Evolutionary conservation across 169 alveolate genomes (phyloP).

Genomic region (Cryptosporidium ubiquitum): DNA sequence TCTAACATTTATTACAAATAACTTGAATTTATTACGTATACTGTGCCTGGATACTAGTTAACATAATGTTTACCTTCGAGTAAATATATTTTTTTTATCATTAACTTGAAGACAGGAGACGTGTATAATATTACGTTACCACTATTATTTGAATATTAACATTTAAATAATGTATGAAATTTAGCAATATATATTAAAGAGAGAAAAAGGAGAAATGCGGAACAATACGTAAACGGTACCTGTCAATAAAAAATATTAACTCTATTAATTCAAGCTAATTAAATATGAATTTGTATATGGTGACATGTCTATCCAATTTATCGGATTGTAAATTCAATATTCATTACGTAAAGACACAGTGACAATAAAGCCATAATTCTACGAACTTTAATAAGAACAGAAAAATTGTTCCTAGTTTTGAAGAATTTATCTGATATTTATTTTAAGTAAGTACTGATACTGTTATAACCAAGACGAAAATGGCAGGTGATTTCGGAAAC

Average conservation of each 20-base stretch:
- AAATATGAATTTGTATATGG: neutral
- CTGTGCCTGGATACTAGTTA: neutral
- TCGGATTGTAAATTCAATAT: slow-evolving; percentile 2
- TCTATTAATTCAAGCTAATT: neutral
- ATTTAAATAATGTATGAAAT: neutral
- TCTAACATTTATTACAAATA: neutral
- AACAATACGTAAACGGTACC: slow-evolving; percentile 10
- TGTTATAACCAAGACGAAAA: neutral
- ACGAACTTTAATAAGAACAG: slow-evolving; percentile 16
- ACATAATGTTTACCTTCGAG: neutral
- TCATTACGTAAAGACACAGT: slow-evolving; percentile 29
- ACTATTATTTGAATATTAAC: neutral
- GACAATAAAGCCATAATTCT: neutral
- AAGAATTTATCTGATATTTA: slow-evolving; percentile 16
- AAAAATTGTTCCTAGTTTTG: slow-evolving; percentile 16
- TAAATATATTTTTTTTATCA: neutral
- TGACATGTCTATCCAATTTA: slow-evolving; percentile 6
- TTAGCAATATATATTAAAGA: neutral
- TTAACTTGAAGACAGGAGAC: neutral
- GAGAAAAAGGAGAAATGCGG: slow-evolving; percentile 11
- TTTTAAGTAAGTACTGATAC: slow-evolving; percentile 2
- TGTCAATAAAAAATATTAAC: neutral
- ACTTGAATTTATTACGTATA: neutral
- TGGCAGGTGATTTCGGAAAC: slow-evolving; percentile 73
- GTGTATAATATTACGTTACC: neutral